These are phyloP conservation scores for Fusarium pseudoanthophilum DNA, from an alignment of 2,329 filamentous ascomycete genomes.

Conservation along the genomic window DNA sequence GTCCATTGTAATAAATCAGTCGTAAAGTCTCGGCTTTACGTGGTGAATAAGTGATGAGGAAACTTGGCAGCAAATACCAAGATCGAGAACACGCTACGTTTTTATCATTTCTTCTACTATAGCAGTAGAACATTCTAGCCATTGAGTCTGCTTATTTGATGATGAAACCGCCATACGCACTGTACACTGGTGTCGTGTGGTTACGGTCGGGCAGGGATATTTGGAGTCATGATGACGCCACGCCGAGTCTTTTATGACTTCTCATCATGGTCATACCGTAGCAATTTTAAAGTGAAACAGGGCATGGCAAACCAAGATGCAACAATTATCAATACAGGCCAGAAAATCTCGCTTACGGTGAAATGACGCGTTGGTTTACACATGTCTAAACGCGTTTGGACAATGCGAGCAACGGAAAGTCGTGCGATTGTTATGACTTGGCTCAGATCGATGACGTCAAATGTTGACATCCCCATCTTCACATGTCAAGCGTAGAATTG, in stretches of 20 bases:
- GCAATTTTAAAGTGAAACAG: accelerated
- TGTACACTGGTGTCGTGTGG: background rate
- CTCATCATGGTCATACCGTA: background rate
- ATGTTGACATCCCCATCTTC: background rate
- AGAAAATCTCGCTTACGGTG: accelerated
- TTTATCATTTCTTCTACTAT: no score
- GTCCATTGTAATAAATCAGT: background rate
- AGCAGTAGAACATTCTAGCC: background rate
- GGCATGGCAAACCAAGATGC: accelerated
- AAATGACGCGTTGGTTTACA: background rate
- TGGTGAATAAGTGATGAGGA: accelerated
- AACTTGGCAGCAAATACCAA: background rate
- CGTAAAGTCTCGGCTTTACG: background rate
- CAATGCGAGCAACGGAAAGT: accelerated
- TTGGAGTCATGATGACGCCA: background rate
- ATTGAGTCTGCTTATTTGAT: no score
- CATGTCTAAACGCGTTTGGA: accelerated
- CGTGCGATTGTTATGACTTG: no score
- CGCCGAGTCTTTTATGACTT: background rate
- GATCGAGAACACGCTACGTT: accelerated
- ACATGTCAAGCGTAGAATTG: accelerated
- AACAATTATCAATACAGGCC: background rate
- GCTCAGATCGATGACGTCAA: background rate
- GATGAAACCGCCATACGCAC: background rate
- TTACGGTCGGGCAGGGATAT: background rate